These are phyloP conservation scores for Sesbania bispinosa DNA, from an alignment of 306 rosid species.

Conservation along the genomic window DNA sequence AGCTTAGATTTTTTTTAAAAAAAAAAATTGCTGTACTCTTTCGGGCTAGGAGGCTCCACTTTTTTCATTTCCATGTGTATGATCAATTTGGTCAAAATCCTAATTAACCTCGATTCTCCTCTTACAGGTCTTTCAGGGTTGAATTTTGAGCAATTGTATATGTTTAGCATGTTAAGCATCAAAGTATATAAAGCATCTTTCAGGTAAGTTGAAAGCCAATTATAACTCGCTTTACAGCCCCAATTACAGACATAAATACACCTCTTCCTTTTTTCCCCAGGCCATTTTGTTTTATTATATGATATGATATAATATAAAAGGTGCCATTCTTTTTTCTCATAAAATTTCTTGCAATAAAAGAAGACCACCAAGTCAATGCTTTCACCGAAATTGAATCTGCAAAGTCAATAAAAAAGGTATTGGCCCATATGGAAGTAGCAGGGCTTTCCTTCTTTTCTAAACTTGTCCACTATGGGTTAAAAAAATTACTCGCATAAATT, in stretches of 20 bases:
- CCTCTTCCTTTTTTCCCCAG: constrained; percentile 1
- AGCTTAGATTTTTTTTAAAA: too few species aligned
- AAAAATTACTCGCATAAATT: neutral
- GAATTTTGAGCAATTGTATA: constrained; percentile 2
- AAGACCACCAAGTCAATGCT: constrained; percentile 27
- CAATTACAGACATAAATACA: constrained; percentile 6
- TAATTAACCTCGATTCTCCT: neutral
- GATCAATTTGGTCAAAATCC: neutral
- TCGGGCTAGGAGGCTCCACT: neutral
- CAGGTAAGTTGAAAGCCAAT: constrained; percentile 18
- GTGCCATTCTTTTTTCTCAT: neutral
- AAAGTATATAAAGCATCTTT: neutral
- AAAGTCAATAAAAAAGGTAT: constrained; percentile 36
- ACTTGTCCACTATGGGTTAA: constrained; percentile 34
- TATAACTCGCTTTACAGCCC: constrained; percentile 30
- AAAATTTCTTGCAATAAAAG: neutral
- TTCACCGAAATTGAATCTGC: constrained; percentile 31
- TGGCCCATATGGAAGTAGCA: constrained; percentile 18
- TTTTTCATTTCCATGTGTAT: neutral
- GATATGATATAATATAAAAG: constrained; percentile 17
- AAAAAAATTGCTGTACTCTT: neutral
- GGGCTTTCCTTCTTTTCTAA: constrained; percentile 33
- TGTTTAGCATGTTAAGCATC: neutral
- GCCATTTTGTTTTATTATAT: neutral
- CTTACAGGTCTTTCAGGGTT: neutral